Conservation (phyloP, 2,329 filamentous ascomycete species). For the Ilyonectria mors-panacis region DNA sequence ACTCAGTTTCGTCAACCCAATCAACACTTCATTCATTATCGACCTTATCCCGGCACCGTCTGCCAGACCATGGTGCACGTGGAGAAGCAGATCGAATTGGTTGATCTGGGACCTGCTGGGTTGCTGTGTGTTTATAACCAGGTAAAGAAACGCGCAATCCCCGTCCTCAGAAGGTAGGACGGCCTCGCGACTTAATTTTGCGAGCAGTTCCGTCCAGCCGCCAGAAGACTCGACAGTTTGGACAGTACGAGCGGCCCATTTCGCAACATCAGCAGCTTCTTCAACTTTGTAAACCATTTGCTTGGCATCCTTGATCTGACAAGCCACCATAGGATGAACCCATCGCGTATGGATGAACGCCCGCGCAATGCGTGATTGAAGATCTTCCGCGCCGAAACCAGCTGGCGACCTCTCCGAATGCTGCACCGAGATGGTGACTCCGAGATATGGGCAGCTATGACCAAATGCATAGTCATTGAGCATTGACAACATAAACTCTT, state of each 20-base stretch:
- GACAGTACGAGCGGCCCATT: constrained; percentile 17
- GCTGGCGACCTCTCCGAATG: neutral
- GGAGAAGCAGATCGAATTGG: constrained; percentile 21
- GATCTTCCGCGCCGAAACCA: neutral
- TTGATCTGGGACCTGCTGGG: constrained; percentile 9
- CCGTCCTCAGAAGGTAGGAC: constrained; percentile 13
- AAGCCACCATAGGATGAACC: constrained; percentile 18
- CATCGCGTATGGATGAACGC: constrained; percentile 16
- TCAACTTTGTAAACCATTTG: constrained; percentile 15
- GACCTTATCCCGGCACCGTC: constrained; percentile 17
- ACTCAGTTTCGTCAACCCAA: neutral
- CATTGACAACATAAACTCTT: constrained; percentile 28
- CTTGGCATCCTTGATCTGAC: constrained; percentile 20
- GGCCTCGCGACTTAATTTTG: constrained; percentile 15
- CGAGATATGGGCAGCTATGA: constrained; percentile 24
- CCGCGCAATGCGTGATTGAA: neutral
- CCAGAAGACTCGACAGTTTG: neutral
- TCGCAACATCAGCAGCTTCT: neutral
- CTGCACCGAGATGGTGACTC: constrained; percentile 9
- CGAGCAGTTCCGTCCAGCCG: constrained; percentile 9
- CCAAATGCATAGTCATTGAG: constrained; percentile 23
- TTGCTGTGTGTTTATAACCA: constrained; percentile 7
- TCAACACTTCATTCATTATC: constrained; percentile 22
- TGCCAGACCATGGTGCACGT: constrained; percentile 18
- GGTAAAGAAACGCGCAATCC: constrained; percentile 23